Conservation (phyloP, 148 eudicot species). For the Vaccinium darrowii region DNA sequence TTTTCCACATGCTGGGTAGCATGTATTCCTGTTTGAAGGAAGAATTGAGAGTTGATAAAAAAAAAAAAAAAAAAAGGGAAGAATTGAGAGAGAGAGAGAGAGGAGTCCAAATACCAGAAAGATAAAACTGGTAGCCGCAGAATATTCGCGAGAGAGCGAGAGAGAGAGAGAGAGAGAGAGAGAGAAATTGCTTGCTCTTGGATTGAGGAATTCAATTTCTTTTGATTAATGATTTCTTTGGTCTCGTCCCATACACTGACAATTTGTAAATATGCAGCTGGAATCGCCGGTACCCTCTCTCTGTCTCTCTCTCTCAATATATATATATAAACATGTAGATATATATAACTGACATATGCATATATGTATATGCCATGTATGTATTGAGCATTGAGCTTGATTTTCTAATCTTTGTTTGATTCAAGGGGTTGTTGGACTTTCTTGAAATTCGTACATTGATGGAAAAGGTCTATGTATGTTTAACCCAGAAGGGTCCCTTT, state of each 20-base stretch:
- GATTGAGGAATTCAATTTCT: background rate
- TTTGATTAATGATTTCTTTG: slow-evolving; percentile 25
- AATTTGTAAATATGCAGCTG: slow-evolving; percentile 58
- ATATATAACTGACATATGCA: background rate
- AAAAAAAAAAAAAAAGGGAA: no score
- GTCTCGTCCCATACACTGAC: slow-evolving; percentile 21
- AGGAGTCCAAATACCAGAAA: background rate
- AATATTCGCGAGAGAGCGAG: no score
- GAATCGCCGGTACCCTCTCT: slow-evolving; percentile 54
- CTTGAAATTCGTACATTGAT: background rate
- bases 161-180: background rate
- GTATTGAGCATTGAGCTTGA: background rate
- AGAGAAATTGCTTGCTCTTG: no score
- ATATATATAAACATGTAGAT: background rate
- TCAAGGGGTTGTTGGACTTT: background rate
- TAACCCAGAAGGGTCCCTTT: slow-evolving; percentile 1
- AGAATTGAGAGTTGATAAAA: background rate
- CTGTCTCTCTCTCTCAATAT: background rate
- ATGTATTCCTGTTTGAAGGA: no score
- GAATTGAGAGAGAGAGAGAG: slow-evolving; percentile 12
- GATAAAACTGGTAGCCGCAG: no score
- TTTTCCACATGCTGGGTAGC: background rate
- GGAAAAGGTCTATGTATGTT: background rate
- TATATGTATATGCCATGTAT: background rate
- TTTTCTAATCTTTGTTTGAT: background rate